Base-by-base conservation (phyloP, 805 yeast genomes). In the Candida loeiensis region DNA sequence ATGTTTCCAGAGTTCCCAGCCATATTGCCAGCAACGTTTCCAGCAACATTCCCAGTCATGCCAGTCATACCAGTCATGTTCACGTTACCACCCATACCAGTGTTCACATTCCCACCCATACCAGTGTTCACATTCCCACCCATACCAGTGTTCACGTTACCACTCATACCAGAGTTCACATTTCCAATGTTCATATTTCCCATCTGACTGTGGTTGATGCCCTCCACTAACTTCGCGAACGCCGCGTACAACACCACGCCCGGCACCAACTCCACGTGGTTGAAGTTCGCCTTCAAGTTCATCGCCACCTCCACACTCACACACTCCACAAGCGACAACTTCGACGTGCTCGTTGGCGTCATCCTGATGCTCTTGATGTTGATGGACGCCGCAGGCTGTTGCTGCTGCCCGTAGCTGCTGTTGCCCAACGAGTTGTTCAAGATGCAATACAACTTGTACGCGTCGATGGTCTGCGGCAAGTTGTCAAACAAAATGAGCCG, bases 211-310 rank as follows among this genome's bases (percentile, higher is more conserved):
- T 26, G 29, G 8, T 14, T 3, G 29, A 7, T 14, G 30, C 29
- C n/a, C 64, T 74, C 50, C 60, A 52, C 41, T 22, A 88, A 76
- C 53, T 83, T 85, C 3, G 96, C 97, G 71, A 88, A 93, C 0
- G 90, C 86, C 27, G 88, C 86, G 28, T 78, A 68, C 56, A 93
- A 78, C 13, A 83, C 78, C 18, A 77, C 71, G 3, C 95, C 95
- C 2, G 91, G 86, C 45, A 80, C 76, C 28, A 91, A 70, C 54
- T 91, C 96, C 48, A 82, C 80, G 47, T 89, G 95, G 54, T 85
- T 87, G 54, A 90, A 74, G 36, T 73, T 77, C 12, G 86, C 84
- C 54, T 82, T 80, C 37, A 96, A 88, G 35, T 73, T 75, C 71
- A 85, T 79, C 6, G 99, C 95, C 22, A 79, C 67, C 37, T 87